A percentile compares a stretch with the other conserved stretches of the same genome.
Conservation (phyloP, 257 asterid species). For the Solanum etuberosum region DNA sequence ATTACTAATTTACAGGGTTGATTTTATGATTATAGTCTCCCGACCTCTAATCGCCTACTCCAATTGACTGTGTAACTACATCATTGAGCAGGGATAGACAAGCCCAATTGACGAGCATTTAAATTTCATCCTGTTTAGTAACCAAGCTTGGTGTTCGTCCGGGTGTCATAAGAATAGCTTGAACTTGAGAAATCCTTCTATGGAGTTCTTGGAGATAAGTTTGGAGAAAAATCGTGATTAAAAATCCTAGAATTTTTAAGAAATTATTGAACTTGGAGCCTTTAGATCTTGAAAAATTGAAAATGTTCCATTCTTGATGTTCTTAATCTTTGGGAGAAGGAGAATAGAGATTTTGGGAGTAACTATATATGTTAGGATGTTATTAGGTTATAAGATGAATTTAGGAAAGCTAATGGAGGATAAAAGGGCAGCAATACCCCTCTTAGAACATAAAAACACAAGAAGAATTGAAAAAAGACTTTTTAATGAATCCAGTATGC, state of each 20-base stretch:
- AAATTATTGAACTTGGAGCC: background rate
- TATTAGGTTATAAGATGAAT: background rate
- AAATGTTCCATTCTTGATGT: background rate
- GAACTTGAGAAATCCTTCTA: background rate
- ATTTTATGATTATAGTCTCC: too few species aligned
- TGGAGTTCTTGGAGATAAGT: background rate
- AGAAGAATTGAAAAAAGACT: background rate
- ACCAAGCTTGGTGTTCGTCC: too few species aligned
- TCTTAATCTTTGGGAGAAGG: background rate
- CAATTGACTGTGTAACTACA: too few species aligned
- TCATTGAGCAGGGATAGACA: too few species aligned
- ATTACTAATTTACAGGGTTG: too few species aligned
- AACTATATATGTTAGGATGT: background rate
- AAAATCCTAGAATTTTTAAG: too few species aligned
- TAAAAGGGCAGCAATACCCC: background rate
- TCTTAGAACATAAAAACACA: background rate
- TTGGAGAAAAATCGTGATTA: too few species aligned
- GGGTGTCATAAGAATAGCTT: too few species aligned
- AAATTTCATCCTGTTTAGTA: too few species aligned
- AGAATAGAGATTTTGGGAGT: background rate
- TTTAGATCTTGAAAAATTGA: too few species aligned
- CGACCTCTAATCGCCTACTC: too few species aligned
- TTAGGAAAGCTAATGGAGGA: background rate
- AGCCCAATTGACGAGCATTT: too few species aligned
- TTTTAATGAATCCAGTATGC: background rate